phyloP scores from a whole-genome alignment of 805 yeast genomes.

The Saccharomycopsis malanga region DNA sequence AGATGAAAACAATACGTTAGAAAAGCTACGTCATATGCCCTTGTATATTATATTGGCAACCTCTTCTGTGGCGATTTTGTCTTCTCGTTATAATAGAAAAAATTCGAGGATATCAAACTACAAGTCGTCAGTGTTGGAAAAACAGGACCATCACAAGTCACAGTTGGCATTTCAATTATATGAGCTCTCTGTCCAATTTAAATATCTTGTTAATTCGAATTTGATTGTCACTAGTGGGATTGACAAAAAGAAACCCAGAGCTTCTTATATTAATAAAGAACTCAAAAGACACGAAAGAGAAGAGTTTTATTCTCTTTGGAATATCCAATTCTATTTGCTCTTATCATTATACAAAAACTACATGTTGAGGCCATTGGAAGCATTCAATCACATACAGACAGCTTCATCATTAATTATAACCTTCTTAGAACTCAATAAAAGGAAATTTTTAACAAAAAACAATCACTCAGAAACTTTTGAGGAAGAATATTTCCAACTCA shows the following conservation, averaged over 20 bases:
- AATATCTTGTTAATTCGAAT: neutral
- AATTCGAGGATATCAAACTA: slow-evolving; percentile 11
- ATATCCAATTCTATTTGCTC: slow-evolving; percentile 17
- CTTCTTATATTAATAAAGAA: neutral
- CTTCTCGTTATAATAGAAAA: slow-evolving; percentile 10
- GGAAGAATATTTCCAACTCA: slow-evolving; percentile 8
- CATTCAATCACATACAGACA: slow-evolving; percentile 17
- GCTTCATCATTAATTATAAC: slow-evolving; percentile 17
- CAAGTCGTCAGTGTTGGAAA: slow-evolving; percentile 11
- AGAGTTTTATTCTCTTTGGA: slow-evolving; percentile 19
- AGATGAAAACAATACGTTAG: neutral
- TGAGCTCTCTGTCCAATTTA: slow-evolving; percentile 4
- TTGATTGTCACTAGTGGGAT: neutral
- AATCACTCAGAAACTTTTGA: neutral
- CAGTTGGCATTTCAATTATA: slow-evolving; percentile 13
- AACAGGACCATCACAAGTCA: slow-evolving; percentile 7
- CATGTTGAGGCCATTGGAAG: slow-evolving; percentile 20
- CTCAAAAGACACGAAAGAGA: slow-evolving; percentile 1
- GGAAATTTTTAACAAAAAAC: neutral
- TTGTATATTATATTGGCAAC: slow-evolving; percentile 10
- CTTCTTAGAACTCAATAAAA: slow-evolving; percentile 13
- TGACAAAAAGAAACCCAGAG: neutral
- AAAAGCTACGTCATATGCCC: slow-evolving; percentile 3
- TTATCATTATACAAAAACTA: slow-evolving; percentile 18
- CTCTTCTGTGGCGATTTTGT: slow-evolving; percentile 8